These are phyloP conservation scores for Amanita fuliginea DNA, from an alignment of 768 basidiomycete genomes.

Conservation along the genomic window DNA sequence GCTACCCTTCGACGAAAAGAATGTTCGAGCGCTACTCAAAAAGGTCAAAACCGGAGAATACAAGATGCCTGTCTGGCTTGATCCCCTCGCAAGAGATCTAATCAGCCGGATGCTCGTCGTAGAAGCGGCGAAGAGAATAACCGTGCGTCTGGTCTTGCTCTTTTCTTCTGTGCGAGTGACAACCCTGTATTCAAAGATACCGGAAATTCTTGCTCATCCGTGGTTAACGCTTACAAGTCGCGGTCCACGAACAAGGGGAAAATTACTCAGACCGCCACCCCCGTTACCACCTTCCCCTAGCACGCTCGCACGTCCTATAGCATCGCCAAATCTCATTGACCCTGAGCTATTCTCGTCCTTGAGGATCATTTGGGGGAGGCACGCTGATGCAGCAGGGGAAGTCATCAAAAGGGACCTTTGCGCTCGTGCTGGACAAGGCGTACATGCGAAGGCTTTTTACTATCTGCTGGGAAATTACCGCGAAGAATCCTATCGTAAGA, in stretches of 20 bases:
- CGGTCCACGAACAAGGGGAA: slow-evolving; percentile 16
- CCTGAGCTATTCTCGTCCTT: slow-evolving; percentile 68
- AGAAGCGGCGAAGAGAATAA: slow-evolving; percentile 69
- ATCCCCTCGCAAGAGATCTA: slow-evolving; percentile 77
- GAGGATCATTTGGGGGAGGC: slow-evolving; percentile 74
- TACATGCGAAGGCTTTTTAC: slow-evolving; percentile 83
- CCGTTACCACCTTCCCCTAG: slow-evolving; percentile 52
- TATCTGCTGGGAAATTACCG: slow-evolving; percentile 71
- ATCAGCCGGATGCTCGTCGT: slow-evolving; percentile 83
- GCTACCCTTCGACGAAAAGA: slow-evolving; percentile 91
- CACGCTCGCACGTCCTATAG: slow-evolving; percentile 58
- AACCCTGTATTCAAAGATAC: slow-evolving; percentile 43
- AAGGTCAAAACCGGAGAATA: slow-evolving; percentile 87
- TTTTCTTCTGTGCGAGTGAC: slow-evolving; percentile 1
- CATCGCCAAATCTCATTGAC: slow-evolving; percentile 62
- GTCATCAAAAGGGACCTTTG: slow-evolving; percentile 56
- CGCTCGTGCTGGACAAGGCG: slow-evolving; percentile 56
- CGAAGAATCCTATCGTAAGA: slow-evolving; percentile 34
- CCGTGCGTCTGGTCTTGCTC: slow-evolving; percentile 35
- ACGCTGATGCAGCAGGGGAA: slow-evolving; percentile 42
- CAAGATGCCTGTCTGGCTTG: slow-evolving; percentile 71
- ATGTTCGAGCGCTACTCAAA: slow-evolving; percentile 59
- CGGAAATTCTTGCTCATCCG: slow-evolving; percentile 77
- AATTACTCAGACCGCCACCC: slow-evolving; percentile 20
- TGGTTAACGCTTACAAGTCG: slow-evolving; percentile 55